Evolutionary conservation across 2,329 filamentous ascomycete species (phyloP).

Genomic region (Aspergillus flavus): DNA sequence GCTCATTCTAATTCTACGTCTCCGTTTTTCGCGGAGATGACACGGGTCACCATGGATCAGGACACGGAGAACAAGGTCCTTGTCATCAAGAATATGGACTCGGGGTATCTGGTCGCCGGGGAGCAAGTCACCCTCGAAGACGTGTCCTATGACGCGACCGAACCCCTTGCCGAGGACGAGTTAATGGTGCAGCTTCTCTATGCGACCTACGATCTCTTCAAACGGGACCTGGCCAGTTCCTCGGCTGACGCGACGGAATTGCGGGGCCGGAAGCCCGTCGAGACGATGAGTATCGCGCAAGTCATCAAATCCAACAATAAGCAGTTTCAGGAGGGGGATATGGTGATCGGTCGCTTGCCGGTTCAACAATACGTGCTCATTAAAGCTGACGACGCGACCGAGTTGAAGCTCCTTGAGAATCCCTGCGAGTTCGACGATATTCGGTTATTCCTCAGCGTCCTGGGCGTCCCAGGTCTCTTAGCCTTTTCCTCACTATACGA

Average conservation of each 20-base stretch:
- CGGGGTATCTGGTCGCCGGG: slow-evolving; percentile 68
- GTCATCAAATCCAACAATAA: slow-evolving; percentile 69
- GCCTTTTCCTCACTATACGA: slow-evolving; percentile 75
- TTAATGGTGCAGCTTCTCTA: slow-evolving; percentile 71
- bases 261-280: slow-evolving; percentile 61
- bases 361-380: slow-evolving; percentile 67
- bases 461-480: slow-evolving; percentile 78
- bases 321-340: slow-evolving; percentile 68
- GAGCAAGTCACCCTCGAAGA: slow-evolving; percentile 70
- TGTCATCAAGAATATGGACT: slow-evolving; percentile 71
- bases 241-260: slow-evolving; percentile 67
- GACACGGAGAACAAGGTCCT: slow-evolving; percentile 66
- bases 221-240: slow-evolving; percentile 76
- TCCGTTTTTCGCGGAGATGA: not conserved
- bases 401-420: slow-evolving; percentile 65
- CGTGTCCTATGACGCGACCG: slow-evolving; percentile 64
- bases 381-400: slow-evolving; percentile 51
- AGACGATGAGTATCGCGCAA: slow-evolving; percentile 65
- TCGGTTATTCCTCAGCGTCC: slow-evolving; percentile 69
- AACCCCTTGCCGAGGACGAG: slow-evolving; percentile 63
- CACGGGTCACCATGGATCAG: not conserved
- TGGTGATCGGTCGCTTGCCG: slow-evolving; percentile 60
- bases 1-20: not conserved
- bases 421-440: slow-evolving; percentile 55
- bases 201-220: slow-evolving; percentile 81